phyloP scores from a whole-genome alignment of 139 green algal species.

The Auxenochlorella pyrenoidosa region DNA sequence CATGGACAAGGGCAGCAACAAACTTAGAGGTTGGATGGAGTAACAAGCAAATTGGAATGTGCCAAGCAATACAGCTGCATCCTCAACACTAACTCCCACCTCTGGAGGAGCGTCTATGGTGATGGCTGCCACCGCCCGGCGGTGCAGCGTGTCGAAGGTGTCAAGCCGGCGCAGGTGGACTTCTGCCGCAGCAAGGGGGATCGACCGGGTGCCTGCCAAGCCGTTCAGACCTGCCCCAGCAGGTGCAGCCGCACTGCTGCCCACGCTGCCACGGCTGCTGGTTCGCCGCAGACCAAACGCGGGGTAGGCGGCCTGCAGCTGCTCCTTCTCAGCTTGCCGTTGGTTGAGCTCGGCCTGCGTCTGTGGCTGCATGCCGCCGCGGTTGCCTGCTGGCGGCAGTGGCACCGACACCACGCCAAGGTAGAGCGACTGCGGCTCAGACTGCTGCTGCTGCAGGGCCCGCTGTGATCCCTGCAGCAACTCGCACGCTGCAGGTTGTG shows the following conservation, averaged over 20 bases:
- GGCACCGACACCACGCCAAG: slow-evolving; percentile 52
- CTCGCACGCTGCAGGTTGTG: too few species aligned
- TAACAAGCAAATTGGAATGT: too few species aligned
- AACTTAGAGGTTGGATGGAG: too few species aligned
- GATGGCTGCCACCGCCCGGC: slow-evolving; percentile 56
- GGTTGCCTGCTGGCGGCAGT: slow-evolving; percentile 44
- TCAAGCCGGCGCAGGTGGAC: slow-evolving; percentile 67
- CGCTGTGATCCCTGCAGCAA: neutral
- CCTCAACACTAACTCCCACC: neutral
- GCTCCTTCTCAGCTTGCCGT: slow-evolving; percentile 37
- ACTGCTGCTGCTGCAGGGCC: neutral
- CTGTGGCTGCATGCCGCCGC: neutral
- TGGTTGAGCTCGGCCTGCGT: slow-evolving; percentile 42
- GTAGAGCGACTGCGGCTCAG: slow-evolving; percentile 40
- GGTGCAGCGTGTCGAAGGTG: slow-evolving; percentile 50
- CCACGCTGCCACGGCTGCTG: neutral
- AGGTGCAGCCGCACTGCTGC: neutral
- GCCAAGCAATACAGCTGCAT: too few species aligned
- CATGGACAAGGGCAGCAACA: neutral
- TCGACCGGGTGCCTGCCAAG: neutral
- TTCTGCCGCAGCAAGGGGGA: slow-evolving; percentile 24
- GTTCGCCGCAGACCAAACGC: slow-evolving; percentile 24
- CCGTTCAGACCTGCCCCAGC: neutral
- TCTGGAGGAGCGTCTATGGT: slow-evolving; percentile 46
- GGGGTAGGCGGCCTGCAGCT: slow-evolving; percentile 39